phyloP scores from a whole-genome alignment of 805 yeast species.

The Barnettozyma populi region DNA sequence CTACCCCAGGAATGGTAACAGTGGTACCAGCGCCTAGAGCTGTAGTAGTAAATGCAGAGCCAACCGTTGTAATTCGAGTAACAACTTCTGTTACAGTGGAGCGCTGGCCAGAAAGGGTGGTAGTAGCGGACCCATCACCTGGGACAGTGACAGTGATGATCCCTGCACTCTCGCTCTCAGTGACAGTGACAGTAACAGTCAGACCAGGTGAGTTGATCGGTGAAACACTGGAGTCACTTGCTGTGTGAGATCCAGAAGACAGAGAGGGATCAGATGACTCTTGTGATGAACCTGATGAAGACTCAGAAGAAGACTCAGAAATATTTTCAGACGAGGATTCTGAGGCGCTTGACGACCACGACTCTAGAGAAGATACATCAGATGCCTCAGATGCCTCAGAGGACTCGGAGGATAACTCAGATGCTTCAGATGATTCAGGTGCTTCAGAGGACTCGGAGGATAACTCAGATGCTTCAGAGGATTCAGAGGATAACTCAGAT shows the following conservation, averaged over 20 bases:
- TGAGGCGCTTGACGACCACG: too few species aligned
- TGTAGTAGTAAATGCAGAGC: conserved; percentile 5
- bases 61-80: conserved; percentile 3
- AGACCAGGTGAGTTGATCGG: too few species aligned
- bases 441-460: too few species aligned
- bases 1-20: neutral
- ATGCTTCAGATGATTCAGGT: too few species aligned
- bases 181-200: neutral
- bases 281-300: neutral
- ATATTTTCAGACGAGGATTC: neutral
- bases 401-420: too few species aligned
- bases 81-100: conserved; percentile 7
- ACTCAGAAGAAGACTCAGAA: neutral
- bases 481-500: too few species aligned
- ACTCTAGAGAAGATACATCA: too few species aligned
- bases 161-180: neutral
- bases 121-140: neutral
- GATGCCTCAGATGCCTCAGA: too few species aligned
- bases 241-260: neutral
- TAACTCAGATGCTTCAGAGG: too few species aligned
- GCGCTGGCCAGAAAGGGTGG: neutral
- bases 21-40: conserved; percentile 8
- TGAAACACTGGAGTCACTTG: too few species aligned
- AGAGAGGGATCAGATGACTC: neutral
- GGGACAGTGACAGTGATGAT: neutral